phyloP scores from a whole-genome alignment of 352 stramenopile genomes.

The Phytophthora syringae region DNA sequence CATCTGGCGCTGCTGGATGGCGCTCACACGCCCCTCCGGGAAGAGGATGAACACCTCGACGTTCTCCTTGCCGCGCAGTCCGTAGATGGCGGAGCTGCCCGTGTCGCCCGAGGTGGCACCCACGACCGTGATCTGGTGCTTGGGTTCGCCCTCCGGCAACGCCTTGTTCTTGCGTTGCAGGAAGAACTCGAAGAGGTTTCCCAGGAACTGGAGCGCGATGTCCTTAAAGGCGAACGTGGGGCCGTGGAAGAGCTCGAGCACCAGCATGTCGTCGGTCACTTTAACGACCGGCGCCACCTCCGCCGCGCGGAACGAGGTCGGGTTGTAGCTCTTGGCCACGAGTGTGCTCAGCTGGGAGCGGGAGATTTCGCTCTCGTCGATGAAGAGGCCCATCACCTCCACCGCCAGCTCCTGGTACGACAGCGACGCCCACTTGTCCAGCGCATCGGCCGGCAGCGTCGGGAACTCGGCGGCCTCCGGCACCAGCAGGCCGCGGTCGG shows the following conservation, averaged over 20 bases:
- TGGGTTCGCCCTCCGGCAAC: slow-evolving; percentile 51
- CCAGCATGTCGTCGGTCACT: slow-evolving; percentile 86
- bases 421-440: slow-evolving; percentile 88
- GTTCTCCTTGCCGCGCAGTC: slow-evolving; percentile 96
- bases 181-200: slow-evolving; percentile 99
- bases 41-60: slow-evolving; percentile 99
- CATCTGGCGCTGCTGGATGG: slow-evolving; percentile 99
- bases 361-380: slow-evolving; percentile 95
- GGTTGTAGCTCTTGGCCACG: slow-evolving; percentile 93
- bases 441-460: slow-evolving; percentile 65
- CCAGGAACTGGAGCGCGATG: slow-evolving; percentile 98
- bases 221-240: slow-evolving; percentile 99
- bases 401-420: slow-evolving; percentile 95
- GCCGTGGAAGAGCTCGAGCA: slow-evolving; percentile 99
- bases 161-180: slow-evolving; percentile 89
- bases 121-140: slow-evolving; percentile 95
- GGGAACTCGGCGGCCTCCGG: slow-evolving; percentile 84
- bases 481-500: slow-evolving; percentile 86
- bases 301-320: slow-evolving; percentile 89
- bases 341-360: slow-evolving; percentile 89
- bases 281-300: slow-evolving; percentile 96
- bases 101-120: slow-evolving; percentile 99
- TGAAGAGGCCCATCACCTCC: slow-evolving; percentile 97
- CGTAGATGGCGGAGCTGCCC: slow-evolving; percentile 97
- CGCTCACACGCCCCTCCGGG: slow-evolving; percentile 94